Evolutionary conservation across 441 rosid genomes (phyloP).

Genomic region (Croton setiger): DNA sequence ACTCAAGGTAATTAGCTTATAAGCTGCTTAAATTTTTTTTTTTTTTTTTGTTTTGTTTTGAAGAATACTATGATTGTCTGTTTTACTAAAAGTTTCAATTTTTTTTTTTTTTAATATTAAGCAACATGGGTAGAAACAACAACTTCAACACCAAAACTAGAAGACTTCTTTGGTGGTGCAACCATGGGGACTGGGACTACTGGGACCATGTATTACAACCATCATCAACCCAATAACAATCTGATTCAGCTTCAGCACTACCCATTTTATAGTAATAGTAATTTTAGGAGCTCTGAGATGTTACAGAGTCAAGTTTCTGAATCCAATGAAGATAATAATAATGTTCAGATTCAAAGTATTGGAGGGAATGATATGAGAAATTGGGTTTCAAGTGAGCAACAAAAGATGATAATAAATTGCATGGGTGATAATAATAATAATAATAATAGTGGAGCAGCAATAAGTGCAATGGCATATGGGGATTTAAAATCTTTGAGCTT

Average conservation of each 20-base stretch:
- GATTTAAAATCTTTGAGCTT: conserved; percentile 86
- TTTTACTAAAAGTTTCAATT: not conserved
- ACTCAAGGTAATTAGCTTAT: conserved; percentile 38
- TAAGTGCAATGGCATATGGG: conserved; percentile 56
- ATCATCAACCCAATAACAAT: conserved; percentile 33
- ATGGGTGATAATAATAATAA: conserved; percentile 37
- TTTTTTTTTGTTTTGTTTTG: conserved; percentile 12
- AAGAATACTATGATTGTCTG: not conserved
- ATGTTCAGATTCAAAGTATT: conserved; percentile 38
- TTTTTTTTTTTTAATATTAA: conserved; percentile 31
- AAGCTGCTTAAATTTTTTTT: conserved; percentile 3
- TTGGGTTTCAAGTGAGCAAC: conserved; percentile 51
- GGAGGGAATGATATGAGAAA: conserved; percentile 40
- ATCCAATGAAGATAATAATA: conserved; percentile 11
- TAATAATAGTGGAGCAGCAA: conserved; percentile 33
- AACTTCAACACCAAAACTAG: conserved; percentile 76
- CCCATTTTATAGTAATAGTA: conserved; percentile 28
- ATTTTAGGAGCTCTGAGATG: conserved; percentile 41
- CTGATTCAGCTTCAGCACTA: conserved; percentile 38
- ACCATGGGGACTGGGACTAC: conserved; percentile 49
- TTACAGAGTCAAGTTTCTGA: conserved; percentile 36
- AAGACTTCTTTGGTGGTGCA: conserved; percentile 84
- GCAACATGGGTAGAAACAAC: conserved; percentile 31
- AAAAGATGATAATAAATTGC: conserved; percentile 36
- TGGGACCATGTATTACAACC: conserved; percentile 61